Conservation (phyloP, 164 flowering plant species). For the Stephania japonica region DNA sequence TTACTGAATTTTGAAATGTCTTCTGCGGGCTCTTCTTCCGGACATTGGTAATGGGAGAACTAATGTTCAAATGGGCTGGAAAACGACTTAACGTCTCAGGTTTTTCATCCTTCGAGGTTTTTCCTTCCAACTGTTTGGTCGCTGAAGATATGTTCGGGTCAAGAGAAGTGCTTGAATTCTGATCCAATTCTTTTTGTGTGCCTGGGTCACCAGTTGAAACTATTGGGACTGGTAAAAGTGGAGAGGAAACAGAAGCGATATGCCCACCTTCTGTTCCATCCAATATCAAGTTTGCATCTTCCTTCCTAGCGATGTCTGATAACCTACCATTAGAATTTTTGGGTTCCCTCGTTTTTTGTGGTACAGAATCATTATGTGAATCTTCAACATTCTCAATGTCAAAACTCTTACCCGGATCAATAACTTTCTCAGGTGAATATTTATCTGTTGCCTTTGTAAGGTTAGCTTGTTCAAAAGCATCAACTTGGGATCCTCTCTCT, state of each 20-base stretch:
- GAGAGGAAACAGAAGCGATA: slow-evolving; percentile 11
- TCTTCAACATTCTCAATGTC: slow-evolving; percentile 11
- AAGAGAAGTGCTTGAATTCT: slow-evolving; percentile 17
- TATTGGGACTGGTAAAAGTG: slow-evolving; percentile 6
- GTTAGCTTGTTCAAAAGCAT: slow-evolving; percentile 20
- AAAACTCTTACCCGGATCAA: slow-evolving; percentile 11
- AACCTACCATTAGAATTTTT: slow-evolving; percentile 13
- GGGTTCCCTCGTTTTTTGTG: slow-evolving; percentile 15
- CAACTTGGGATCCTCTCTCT: slow-evolving; percentile 13
- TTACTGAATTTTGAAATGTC: slow-evolving; percentile 53
- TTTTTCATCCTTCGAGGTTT: slow-evolving; percentile 9
- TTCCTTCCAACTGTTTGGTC: slow-evolving; percentile 2
- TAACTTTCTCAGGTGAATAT: slow-evolving; percentile 9
- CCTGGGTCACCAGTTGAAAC: slow-evolving; percentile 12
- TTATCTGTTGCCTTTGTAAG: slow-evolving; percentile 21
- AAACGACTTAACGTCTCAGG: slow-evolving; percentile 7
- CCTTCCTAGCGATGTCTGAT: slow-evolving; percentile 9
- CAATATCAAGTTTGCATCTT: slow-evolving; percentile 2
- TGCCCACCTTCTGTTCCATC: slow-evolving; percentile 9
- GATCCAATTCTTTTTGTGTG: slow-evolving; percentile 4
- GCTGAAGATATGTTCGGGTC: slow-evolving; percentile 2
- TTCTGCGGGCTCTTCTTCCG: slow-evolving; percentile 43
- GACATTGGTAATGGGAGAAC: slow-evolving; percentile 11
- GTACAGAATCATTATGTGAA: slow-evolving; percentile 15
- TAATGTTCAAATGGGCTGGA: slow-evolving; percentile 16